Evolutionary conservation across 2,329 filamentous ascomycete genomes (phyloP).

Genomic region (Xylaria sp.): DNA sequence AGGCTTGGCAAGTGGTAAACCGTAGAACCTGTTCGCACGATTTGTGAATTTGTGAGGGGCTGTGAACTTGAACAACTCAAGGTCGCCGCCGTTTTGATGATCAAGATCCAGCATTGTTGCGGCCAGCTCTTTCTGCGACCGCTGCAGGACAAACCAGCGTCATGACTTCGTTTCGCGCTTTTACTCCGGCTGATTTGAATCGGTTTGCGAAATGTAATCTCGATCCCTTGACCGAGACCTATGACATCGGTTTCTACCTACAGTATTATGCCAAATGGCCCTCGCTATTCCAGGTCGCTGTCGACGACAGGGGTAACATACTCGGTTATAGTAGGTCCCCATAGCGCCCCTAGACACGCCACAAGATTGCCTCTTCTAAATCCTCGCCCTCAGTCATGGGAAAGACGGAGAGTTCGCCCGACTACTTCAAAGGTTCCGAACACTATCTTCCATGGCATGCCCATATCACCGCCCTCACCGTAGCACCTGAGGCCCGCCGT

Average conservation of each 20-base stretch:
- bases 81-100: background rate
- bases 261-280: slow-evolving; percentile 98
- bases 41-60: slow-evolving; percentile 1
- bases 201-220: slow-evolving; percentile 94
- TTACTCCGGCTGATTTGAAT: slow-evolving; percentile 85
- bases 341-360: background rate
- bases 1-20: too few species aligned
- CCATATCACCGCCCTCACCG: slow-evolving; percentile 95
- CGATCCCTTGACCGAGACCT: slow-evolving; percentile 97
- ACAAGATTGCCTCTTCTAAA: slow-evolving; percentile 41
- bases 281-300: slow-evolving; percentile 89
- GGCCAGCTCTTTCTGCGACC: background rate
- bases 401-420: slow-evolving; percentile 89
- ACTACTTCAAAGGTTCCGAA: slow-evolving; percentile 76
- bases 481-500: slow-evolving; percentile 85
- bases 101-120: background rate
- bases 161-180: slow-evolving; percentile 88
- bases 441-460: slow-evolving; percentile 99
- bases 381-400: slow-evolving; percentile 78
- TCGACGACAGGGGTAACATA: slow-evolving; percentile 86
- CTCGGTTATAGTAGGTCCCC: slow-evolving; percentile 84
- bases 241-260: slow-evolving; percentile 94
- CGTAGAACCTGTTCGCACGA: background rate
- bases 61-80: background rate
- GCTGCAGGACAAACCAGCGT: slow-evolving; percentile 15